A percentile compares a stretch with the other conserved stretches of the same genome.
Conservation (phyloP, 1,139 yeast genomes). For the Ogataea hybrid region DNA sequence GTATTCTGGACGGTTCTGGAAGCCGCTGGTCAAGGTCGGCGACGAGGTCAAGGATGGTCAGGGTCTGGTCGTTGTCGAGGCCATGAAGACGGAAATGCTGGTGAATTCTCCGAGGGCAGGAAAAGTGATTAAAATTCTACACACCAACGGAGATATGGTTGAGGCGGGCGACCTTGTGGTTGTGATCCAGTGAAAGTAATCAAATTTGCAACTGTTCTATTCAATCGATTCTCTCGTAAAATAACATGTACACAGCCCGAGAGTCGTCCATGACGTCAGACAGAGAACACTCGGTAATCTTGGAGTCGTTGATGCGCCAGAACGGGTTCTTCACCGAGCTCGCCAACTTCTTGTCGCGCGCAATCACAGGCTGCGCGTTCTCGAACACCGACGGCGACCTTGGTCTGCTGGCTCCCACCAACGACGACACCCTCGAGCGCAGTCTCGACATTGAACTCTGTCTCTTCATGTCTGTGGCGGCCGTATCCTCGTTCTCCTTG, state of each 20-base stretch:
- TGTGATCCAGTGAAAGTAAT: slow-evolving; percentile 44
- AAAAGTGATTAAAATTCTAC: slow-evolving; percentile 72
- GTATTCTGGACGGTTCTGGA: slow-evolving; percentile 97
- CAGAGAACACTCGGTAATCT: slow-evolving; percentile 59
- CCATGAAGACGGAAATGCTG: slow-evolving; percentile 98
- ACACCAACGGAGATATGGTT: slow-evolving; percentile 89
- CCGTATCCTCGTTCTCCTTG: slow-evolving; percentile 1
- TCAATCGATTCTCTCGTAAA: slow-evolving; percentile 60
- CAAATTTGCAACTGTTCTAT: background rate
- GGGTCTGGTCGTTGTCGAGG: slow-evolving; percentile 86
- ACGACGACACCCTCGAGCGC: slow-evolving; percentile 21
- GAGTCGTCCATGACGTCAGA: slow-evolving; percentile 65
- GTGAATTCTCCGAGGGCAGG: slow-evolving; percentile 74
- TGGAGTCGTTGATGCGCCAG: slow-evolving; percentile 86
- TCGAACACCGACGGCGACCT: slow-evolving; percentile 12
- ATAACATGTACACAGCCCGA: slow-evolving; percentile 76
- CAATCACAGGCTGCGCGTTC: background rate
- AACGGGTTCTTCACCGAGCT: slow-evolving; percentile 60
- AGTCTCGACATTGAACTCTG: slow-evolving; percentile 18
- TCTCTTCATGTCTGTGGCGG: slow-evolving; percentile 1
- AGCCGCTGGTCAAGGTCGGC: slow-evolving; percentile 80
- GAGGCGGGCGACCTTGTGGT: slow-evolving; percentile 95
- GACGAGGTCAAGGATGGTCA: slow-evolving; percentile 72
- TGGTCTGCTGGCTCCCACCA: slow-evolving; percentile 16
- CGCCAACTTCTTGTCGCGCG: slow-evolving; percentile 45